Evolutionary conservation across 2,329 filamentous ascomycete genomes (phyloP).

Genomic region (Truncatella angustata): DNA sequence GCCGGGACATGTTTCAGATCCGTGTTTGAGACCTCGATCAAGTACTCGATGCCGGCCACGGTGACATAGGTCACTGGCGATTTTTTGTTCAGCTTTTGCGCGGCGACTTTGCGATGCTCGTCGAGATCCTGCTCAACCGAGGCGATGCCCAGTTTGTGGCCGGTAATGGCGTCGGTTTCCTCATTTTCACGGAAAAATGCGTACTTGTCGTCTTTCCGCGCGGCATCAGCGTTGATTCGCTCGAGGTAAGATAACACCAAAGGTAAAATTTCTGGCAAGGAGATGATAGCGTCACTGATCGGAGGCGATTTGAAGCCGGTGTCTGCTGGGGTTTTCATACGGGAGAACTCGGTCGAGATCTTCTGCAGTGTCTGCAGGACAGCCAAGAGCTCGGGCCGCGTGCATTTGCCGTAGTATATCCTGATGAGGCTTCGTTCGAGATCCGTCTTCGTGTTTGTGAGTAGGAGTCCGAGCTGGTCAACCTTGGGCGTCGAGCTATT

Average conservation of each 20-base stretch:
- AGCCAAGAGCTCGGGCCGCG: conserved; percentile 79
- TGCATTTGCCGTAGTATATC: conserved; percentile 97
- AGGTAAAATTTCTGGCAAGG: conserved; percentile 73
- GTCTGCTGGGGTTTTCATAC: conserved; percentile 62
- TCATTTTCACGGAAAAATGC: conserved; percentile 84
- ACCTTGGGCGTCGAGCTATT: conserved; percentile 64
- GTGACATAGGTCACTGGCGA: conserved; percentile 73
- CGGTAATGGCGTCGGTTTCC: conserved; percentile 84
- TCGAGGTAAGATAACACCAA: conserved; percentile 75
- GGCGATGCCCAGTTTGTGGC: conserved; percentile 89
- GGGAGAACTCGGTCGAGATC: conserved; percentile 73
- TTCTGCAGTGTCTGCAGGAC: conserved; percentile 83
- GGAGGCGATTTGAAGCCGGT: conserved; percentile 71
- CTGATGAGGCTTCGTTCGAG: conserved; percentile 90
- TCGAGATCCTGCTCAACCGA: conserved; percentile 87
- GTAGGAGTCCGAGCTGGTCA: conserved; percentile 70
- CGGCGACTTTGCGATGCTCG: conserved; percentile 69
- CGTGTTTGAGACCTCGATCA: conserved; percentile 85
- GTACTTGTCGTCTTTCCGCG: conserved; percentile 88
- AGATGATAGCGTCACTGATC: conserved; percentile 68
- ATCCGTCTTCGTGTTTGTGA: conserved; percentile 72
- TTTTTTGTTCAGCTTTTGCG: conserved; percentile 69
- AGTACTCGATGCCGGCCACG: conserved; percentile 86
- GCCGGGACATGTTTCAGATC: conserved; percentile 86
- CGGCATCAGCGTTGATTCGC: conserved; percentile 80